Base-by-base conservation (phyloP, 148 eudicot genomes). In the Dianthus caryophyllus region DNA sequence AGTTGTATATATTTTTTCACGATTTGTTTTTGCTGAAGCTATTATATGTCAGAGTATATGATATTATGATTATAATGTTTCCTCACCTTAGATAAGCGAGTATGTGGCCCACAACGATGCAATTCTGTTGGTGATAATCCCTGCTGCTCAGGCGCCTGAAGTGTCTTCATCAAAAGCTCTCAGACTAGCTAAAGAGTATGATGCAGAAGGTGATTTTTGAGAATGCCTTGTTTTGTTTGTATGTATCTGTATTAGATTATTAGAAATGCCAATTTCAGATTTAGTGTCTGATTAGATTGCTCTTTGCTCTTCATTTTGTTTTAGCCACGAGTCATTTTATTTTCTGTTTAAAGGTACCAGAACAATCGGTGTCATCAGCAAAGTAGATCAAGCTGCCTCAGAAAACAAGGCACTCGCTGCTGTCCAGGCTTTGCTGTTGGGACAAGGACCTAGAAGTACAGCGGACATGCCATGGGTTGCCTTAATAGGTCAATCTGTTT, bases 401-500 rank as follows among this genome's bases (percentile, higher is more conserved):
- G 99, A 94, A 54, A 75, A 96, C 68, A 94, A 94, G 81, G 77
- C 83, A 21, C 87, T 94, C 73, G 99, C 97, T 70, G 99, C 99
- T 61, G 99, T 94, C 54, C 99, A 90, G 78, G 96, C 99, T 63
- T 88, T 94, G 56, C 77, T 94, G 44, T 68, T 75, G 81, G 87
- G 88, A 64, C 96, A 90, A 77, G 99, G 99, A 61, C 99, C 99
- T 72, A 78, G 97, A 39, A 90, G 93, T 74, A 79, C 99, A 59
- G 76, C 87, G 65, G 99, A 94, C 62, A 86, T 94, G 38, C 93
- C 97, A 31, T 94, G 97, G 97, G 97, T 90, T 76, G 99, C 92
- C 27, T 85, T 94, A 78, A 94, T 94, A 75, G 99, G 99, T 64
- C 99, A 94, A 73, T 86, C 97, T 67, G 99, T 94, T 76, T 80